Evolutionary conservation across 2,329 filamentous ascomycete species (phyloP).

Genomic region (Neonectria magnoliae): DNA sequence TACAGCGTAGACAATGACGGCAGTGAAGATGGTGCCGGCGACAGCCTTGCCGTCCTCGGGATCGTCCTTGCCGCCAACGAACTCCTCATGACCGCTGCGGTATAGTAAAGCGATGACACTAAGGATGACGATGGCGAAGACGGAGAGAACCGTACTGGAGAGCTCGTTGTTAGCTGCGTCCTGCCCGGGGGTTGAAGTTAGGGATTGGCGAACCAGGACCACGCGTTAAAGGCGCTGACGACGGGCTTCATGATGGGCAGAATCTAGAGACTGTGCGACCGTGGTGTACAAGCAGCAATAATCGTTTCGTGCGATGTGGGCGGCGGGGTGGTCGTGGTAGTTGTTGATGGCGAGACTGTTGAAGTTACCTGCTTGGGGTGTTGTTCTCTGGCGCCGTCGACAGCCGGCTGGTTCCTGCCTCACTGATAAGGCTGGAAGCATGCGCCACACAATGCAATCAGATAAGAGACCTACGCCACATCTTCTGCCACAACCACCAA

Average conservation of each 20-base stretch:
- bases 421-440: slow-evolving; percentile 38
- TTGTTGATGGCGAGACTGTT: slow-evolving; percentile 34
- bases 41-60: slow-evolving; percentile 80
- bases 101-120: slow-evolving; percentile 76
- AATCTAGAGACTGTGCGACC: slow-evolving; percentile 2
- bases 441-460: slow-evolving; percentile 26
- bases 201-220: slow-evolving; percentile 79
- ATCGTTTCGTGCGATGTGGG: slow-evolving; percentile 11
- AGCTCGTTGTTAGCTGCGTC: slow-evolving; percentile 38
- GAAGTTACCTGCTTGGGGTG: slow-evolving; percentile 34
- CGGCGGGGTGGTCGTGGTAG: slow-evolving; percentile 21
- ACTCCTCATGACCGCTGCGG: slow-evolving; percentile 80
- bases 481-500: not conserved
- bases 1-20: slow-evolving; percentile 90
- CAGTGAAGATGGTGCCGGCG: slow-evolving; percentile 85
- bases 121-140: slow-evolving; percentile 73
- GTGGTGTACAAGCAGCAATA: not conserved
- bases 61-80: slow-evolving; percentile 79
- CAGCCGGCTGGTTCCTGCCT: slow-evolving; percentile 37
- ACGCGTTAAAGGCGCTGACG: slow-evolving; percentile 90
- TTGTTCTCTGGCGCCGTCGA: slow-evolving; percentile 31
- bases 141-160: slow-evolving; percentile 75
- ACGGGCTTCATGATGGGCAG: slow-evolving; percentile 86
- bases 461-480: slow-evolving; percentile 12
- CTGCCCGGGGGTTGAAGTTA: slow-evolving; percentile 25